Percentiles rank a stretch among this genome's conserved stretches.
These are phyloP conservation scores for Trichosporon sp. DNA, from an alignment of 1,284 basidiomycete genomes.

Conservation along the genomic window DNA sequence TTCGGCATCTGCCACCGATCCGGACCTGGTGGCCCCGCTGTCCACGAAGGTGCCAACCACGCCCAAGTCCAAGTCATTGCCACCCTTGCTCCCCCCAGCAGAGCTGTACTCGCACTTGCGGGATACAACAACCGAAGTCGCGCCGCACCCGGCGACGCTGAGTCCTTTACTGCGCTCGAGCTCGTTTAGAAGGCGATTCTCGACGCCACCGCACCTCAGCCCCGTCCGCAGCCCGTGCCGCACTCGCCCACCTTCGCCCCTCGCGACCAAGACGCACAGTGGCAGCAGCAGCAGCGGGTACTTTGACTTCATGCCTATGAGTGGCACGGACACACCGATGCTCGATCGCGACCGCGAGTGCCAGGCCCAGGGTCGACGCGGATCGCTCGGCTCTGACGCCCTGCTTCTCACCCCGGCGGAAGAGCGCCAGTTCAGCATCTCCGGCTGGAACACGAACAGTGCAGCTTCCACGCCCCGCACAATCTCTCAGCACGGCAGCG, in stretches of 20 bases:
- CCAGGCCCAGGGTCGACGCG: not conserved
- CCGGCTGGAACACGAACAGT: not conserved
- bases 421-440: not conserved
- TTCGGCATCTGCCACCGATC: not conserved
- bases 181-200: constrained; percentile 7
- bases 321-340: not conserved
- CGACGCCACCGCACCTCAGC: not conserved
- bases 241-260: not conserved
- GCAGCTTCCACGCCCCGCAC: not conserved
- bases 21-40: not conserved
- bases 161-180: constrained; percentile 1
- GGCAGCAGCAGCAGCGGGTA: not conserved
- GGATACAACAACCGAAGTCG: constrained; percentile 1
- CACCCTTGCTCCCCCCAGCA: not conserved
- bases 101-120: constrained; percentile 9
- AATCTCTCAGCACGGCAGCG: not conserved
- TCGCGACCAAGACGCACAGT: not conserved
- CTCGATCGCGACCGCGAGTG: constrained; percentile 8
- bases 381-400: not conserved
- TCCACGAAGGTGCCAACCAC: not conserved
- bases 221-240: not conserved
- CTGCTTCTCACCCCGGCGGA: constrained; percentile 3
- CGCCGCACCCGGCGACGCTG: constrained; percentile 3
- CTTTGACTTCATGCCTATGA: not conserved
- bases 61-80: constrained; percentile 1